Evolutionary conservation across 2,329 filamentous ascomycete genomes (phyloP), one percentile per base, ranked within the genome.

Genomic region (Plectosphaerella cucumerina): DNA sequence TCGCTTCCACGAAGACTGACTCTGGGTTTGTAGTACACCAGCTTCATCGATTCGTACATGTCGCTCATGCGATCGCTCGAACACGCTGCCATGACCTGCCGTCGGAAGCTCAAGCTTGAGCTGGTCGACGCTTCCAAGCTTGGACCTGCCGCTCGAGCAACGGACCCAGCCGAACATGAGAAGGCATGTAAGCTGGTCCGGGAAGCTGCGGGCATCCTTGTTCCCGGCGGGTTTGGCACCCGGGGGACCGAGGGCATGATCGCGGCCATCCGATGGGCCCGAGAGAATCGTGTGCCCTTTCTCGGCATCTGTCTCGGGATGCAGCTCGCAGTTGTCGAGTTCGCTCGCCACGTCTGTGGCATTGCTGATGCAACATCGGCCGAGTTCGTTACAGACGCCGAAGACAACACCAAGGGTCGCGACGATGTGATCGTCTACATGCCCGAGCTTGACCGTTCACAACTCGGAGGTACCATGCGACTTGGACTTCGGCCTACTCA

Each of bases 221-320:
- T 88, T 4, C 87, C 87, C 2, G 91, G 78, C 23, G 91, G 90
- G 1, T 96, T 96, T 59, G 93, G 92, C 45, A 72, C 77, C 35
- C 80, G 94, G 59, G 93, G 90, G 51, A 90, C 84, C 1, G 86
- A 93, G 65, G 94, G 94, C 55, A 97, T 97, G 91, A 86, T 97
- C 62, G 76, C 82, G 50, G 89, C 87, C 4, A 87, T 88, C 17
- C 86, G 85, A 56, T 97, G 89, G 86, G 92, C 93, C 2, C 85
- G 94, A 50, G 86, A 87, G 58, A 85, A 90, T 60, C 85, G 87
- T 55, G 82, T 82, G 4, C 91, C 91, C 2, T 97, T 87, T 71
- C 78, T 97, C 1, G 94, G 94, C 53, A 87, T 97, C 56, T 97
- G 93, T 66, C 76, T 97, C 20, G 91, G 91, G 51, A 90, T 96